A percentile compares a stretch with the other conserved stretches of the same genome.
These are phyloP conservation scores for Bacterosira constricta DNA, from an alignment of 108 stramenopile genomes.

Conservation along the genomic window DNA sequence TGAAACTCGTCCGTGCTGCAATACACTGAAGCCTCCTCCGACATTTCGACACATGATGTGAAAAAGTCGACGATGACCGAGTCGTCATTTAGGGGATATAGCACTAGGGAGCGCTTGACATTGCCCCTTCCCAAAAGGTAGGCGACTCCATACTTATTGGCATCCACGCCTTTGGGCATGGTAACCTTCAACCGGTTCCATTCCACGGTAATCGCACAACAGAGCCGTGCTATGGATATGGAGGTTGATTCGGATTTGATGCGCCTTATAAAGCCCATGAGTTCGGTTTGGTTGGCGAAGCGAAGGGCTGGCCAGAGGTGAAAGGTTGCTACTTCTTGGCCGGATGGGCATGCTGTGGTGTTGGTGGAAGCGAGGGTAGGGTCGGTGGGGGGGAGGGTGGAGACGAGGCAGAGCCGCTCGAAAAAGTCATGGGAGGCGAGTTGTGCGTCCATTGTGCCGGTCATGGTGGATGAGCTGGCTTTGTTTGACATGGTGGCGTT, in stretches of 20 bases:
- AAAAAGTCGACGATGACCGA: constrained; percentile 12
- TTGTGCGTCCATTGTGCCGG: background rate
- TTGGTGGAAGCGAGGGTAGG: too few species aligned
- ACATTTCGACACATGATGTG: background rate
- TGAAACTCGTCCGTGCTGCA: constrained; percentile 20
- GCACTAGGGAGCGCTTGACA: background rate
- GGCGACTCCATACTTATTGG: background rate
- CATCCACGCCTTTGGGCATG: background rate
- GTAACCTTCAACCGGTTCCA: background rate
- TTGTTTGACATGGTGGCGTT: too few species aligned
- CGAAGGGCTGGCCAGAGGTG: background rate
- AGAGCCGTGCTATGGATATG: background rate
- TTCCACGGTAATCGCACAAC: background rate
- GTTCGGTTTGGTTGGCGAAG: background rate
- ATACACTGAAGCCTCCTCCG: background rate
- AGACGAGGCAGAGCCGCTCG: background rate
- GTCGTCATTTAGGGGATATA: background rate
- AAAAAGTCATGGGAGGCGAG: background rate
- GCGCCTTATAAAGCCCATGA: background rate
- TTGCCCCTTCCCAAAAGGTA: background rate
- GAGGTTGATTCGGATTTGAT: background rate
- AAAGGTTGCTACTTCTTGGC: background rate
- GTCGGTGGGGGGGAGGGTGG: too few species aligned
- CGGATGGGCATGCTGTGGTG: background rate
- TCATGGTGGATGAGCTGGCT: too few species aligned